Base-by-base conservation (phyloP, 2,329 filamentous ascomycete genomes). In the Pseudogymnoascus sp. region DNA sequence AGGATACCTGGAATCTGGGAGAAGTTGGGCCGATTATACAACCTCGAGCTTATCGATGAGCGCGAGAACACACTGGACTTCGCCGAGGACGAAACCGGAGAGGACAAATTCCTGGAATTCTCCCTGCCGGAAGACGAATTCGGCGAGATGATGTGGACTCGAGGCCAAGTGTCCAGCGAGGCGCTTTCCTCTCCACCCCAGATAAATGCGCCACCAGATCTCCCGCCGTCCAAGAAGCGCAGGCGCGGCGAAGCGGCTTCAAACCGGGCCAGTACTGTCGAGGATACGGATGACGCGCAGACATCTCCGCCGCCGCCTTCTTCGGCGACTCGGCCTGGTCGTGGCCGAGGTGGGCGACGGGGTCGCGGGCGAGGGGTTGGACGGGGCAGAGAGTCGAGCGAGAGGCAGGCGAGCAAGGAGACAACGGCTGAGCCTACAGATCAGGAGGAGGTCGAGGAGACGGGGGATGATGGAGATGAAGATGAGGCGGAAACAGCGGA, bases 1-100 rank as follows among this genome's bases (percentile, higher is more conserved):
- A 88, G 89, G 64, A 94, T 96, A 68, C 88, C 90, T 0, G 89
- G 90, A 42, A 96, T 99, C 67, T 97, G 94, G 93, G 82, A 84
- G 69, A 97, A 97, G 75, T 81, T 99, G 10, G 78, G 82, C 33
- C 85, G 85, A 35, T 84, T 94, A 66, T 99, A 96, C 77, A 91
- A 96, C 75, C 83, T 97, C 31, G 84, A 89, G 59, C 83, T 88
- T 42, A 87, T 97, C 64, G 91, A 97, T 75, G 91, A 96, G 73
- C 86, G 92, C 70, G 93, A 91, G 73, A 82, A 87, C 72, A 79
- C 69, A 25, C 70, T 72, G 44, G 73, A 71, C 14, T 69, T 79
- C 66, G 76, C 78, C 66, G 77, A 80, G 59, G 80, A 81, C 65
- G 80, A 84, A 37, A 78, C 80, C 33, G 80, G 82, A 18, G 79